A percentile compares a stretch with the other conserved stretches of the same genome.
Conservation (phyloP, 106 monocot genomes). For the Xerophyta viscosa region DNA sequence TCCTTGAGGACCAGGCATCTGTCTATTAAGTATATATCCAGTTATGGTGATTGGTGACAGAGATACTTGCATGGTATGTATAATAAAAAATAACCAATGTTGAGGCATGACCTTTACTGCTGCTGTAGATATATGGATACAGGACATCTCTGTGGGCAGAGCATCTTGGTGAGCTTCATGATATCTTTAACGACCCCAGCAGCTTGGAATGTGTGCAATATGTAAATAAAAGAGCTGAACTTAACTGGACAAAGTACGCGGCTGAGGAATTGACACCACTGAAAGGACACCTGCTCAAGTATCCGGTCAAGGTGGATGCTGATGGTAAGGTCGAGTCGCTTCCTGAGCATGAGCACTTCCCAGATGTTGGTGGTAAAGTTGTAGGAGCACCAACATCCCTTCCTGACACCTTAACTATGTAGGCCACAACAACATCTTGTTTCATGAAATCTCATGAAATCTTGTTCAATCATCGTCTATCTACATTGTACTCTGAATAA, state of each 20-base stretch:
- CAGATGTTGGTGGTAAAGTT: slow-evolving; percentile 70
- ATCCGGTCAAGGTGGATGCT: slow-evolving; percentile 51
- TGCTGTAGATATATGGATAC: slow-evolving; percentile 54
- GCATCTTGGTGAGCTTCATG: slow-evolving; percentile 41
- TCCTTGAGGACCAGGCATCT: too few relatives aligned
- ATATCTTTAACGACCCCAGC: slow-evolving; percentile 26
- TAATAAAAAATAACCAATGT: too few relatives aligned
- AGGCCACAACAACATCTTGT: too few relatives aligned
- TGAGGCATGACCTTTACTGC: neutral
- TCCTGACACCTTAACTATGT: slow-evolving; percentile 60
- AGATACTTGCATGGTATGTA: too few relatives aligned
- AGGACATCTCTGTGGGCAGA: slow-evolving; percentile 77
- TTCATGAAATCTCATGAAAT: too few relatives aligned
- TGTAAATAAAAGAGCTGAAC: slow-evolving; percentile 46
- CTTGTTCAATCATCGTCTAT: too few relatives aligned
- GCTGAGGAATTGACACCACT: slow-evolving; percentile 28
- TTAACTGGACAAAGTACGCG: slow-evolving; percentile 39
- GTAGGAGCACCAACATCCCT: slow-evolving; percentile 47
- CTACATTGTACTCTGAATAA: too few relatives aligned
- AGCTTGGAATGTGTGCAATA: slow-evolving; percentile 37
- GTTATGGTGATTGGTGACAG: too few relatives aligned
- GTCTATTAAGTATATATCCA: too few relatives aligned
- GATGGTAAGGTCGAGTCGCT: slow-evolving; percentile 41
- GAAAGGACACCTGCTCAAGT: slow-evolving; percentile 60
- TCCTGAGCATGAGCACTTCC: slow-evolving; percentile 40